Base-by-base conservation (phyloP, 345 rosid species). In the Salix arbutifolia region DNA sequence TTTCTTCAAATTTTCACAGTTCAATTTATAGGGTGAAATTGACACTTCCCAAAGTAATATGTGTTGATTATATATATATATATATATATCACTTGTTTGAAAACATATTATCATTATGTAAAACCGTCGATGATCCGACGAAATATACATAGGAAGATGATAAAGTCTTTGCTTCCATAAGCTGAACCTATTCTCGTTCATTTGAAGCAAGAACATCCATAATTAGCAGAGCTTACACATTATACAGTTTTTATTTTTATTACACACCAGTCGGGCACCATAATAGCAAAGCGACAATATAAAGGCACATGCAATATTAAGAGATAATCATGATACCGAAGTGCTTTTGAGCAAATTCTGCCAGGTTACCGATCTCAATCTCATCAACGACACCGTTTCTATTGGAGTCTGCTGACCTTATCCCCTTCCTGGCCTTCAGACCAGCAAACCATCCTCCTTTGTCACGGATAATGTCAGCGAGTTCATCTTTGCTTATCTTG, bases 401-500 rank as follows among this genome's bases (percentile, higher is more conserved):
- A 42, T 83, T 26, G 17, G 67, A 38, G 38, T 83, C 85, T 0
- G 76, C 79, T 3, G 23, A 16, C 8, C 14, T 44, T 13, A 83
- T 7, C 9, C 70, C 70, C 5, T 17, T 75, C 77, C 30, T 21
- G 70, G 67, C 64, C 61, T n/a, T 73, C 79, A 53, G 18, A 79
- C 83, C 0, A 42, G 21, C 67, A 7, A 72, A 72, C 75, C 75
- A 58, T 23, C 52, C 75, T 37, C 75, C 60, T 8, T 7, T 4
- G 58, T 17, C 6, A 9, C 53, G 67, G 74, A 79, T 26, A n/a
- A 81, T 83, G 3, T 74, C 38, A 30, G 2, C 18, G 4, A 86
- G 87, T 75, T 86, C 87, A 71, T 71, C 69, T 58, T 42, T 42
- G 79, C 74, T 84, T 30, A 71, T 72, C 31, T 69, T 75, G 4